A percentile compares a stretch with the other conserved stretches of the same genome.
Evolutionary conservation across 2,329 filamentous ascomycete genomes (phyloP).

Genomic region (Aspergillus texensis): DNA sequence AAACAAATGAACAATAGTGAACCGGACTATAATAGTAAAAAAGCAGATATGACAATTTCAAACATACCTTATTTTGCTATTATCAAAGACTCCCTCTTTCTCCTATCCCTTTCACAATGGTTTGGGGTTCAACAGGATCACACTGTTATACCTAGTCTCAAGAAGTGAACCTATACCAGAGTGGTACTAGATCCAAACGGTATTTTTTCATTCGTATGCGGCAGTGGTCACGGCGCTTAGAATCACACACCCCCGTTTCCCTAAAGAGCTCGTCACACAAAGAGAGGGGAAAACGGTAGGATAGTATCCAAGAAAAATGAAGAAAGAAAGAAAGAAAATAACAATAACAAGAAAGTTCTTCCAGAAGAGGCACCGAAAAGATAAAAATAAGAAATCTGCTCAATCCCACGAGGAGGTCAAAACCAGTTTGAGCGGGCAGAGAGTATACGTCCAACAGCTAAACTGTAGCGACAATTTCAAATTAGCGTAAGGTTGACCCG

Average conservation of each 20-base stretch:
- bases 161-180: constrained; percentile 12
- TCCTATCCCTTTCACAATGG: neutral
- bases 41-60: neutral
- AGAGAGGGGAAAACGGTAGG: neutral
- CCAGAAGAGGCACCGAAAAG: constrained; percentile 16
- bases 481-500: constrained; percentile 18
- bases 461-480: constrained; percentile 11
- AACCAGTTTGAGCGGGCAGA: constrained; percentile 6
- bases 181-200: constrained; percentile 18
- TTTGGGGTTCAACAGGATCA: neutral
- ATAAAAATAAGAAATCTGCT: constrained; percentile 6
- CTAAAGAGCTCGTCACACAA: neutral
- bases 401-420: constrained; percentile 16
- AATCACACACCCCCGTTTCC: neutral
- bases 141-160: neutral
- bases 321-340: constrained; percentile 2
- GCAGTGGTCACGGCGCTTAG: constrained; percentile 8
- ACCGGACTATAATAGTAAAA: neutral
- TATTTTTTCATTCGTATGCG: constrained; percentile 13
- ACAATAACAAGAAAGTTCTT: constrained; percentile 13
- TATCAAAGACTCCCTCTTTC: neutral
- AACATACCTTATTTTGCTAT: constrained; percentile 1
- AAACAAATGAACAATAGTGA: neutral
- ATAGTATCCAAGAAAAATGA: neutral
- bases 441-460: constrained; percentile 10